Evolutionary conservation across 164 flowering plant species (phyloP).

Genomic region (Tetracentron sinense): DNA sequence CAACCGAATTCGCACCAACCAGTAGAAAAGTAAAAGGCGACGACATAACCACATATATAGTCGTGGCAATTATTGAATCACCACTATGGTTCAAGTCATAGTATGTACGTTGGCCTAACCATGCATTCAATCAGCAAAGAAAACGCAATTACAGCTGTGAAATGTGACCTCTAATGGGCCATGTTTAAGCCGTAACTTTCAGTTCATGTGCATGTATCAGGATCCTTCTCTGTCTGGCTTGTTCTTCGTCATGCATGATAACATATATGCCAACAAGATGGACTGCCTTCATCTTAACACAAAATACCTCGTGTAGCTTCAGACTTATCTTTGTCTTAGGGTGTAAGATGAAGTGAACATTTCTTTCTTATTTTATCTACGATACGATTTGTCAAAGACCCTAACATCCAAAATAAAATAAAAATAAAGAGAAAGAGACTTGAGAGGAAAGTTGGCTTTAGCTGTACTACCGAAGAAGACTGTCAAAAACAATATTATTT

Average conservation of each 20-base stretch:
- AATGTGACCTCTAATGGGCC: background rate
- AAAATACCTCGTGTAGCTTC: too few species aligned
- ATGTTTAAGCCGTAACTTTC: background rate
- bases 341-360: background rate
- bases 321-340: too few species aligned
- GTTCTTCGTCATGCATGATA: too few species aligned
- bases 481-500: too few species aligned
- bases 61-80: background rate
- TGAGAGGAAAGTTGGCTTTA: background rate
- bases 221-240: too few species aligned
- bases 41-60: background rate
- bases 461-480: background rate
- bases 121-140: background rate
- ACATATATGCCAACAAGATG: too few species aligned
- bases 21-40: background rate
- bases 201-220: background rate
- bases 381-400: background rate
- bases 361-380: background rate
- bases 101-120: background rate
- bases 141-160: background rate
- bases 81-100: background rate
- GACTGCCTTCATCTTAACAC: too few species aligned
- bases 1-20: conserved; percentile 3
- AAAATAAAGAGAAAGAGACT: background rate
- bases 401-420: too few species aligned